phyloP scores from a whole-genome alignment of 2,329 filamentous ascomycete genomes.

The Pseudogymnoascus sp. region DNA sequence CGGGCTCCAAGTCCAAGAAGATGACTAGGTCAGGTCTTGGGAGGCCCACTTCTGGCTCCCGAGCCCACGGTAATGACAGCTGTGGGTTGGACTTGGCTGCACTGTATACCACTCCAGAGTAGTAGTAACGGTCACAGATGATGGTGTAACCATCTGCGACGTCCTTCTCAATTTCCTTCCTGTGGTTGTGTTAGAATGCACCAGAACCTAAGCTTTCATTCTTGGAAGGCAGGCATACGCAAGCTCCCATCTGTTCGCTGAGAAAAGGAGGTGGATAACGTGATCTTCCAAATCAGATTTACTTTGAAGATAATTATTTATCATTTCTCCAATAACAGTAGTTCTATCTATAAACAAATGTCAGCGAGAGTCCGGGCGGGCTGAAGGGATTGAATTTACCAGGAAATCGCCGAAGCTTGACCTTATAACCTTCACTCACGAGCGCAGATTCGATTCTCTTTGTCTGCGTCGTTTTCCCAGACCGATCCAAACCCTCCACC shows the following conservation, averaged over 20 bases:
- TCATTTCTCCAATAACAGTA: constrained; percentile 60
- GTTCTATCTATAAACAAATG: constrained; percentile 45
- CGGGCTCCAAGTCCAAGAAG: constrained; percentile 74
- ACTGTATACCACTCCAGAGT: constrained; percentile 88
- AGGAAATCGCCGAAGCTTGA: constrained; percentile 58
- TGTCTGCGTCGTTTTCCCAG: constrained; percentile 67
- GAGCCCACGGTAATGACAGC: constrained; percentile 70
- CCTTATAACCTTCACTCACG: constrained; percentile 39
- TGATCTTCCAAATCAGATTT: constrained; percentile 57
- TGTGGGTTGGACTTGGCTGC: constrained; percentile 72
- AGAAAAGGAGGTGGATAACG: constrained; percentile 64
- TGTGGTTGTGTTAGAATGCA: constrained; percentile 21
- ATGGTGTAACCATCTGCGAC: constrained; percentile 63
- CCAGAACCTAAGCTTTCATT: constrained; percentile 22
- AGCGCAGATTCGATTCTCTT: constrained; percentile 46
- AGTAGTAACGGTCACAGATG: constrained; percentile 88
- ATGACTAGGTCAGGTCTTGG: constrained; percentile 81
- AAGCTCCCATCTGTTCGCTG: constrained; percentile 63
- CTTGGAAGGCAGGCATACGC: constrained; percentile 16
- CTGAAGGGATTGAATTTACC: constrained; percentile 34
- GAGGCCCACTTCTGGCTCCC: constrained; percentile 74
- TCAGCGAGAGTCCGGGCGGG: constrained; percentile 10
- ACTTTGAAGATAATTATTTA: constrained; percentile 56
- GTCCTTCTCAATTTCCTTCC: constrained; percentile 42
- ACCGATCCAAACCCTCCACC: constrained; percentile 63